Base-by-base conservation (phyloP, 805 yeast species). In the Henningerozyma blattae region DNA sequence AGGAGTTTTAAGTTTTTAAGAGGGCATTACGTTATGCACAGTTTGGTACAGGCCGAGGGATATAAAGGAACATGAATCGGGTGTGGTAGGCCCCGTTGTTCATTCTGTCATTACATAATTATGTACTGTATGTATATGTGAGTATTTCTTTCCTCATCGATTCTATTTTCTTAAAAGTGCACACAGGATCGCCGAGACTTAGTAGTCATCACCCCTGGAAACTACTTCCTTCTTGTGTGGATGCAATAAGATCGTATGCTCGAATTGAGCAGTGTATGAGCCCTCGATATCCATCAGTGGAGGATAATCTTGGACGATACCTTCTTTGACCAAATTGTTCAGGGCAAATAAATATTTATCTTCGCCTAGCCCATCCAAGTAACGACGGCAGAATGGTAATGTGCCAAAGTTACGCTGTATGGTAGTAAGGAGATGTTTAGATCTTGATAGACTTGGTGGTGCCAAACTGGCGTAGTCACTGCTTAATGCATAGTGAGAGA, bases 341-440 rank as follows among this genome's bases (percentile, higher is more conserved):
- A 91, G 69, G 5, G 94, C 95, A 46, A 83, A 65, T 37, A 89
- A 64, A 50, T 91, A 89, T 61, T 86, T 87, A 30, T 86, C 95
- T 54, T 89, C 93, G 13, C 95, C 96, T 4, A 82, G 50, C 44
- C 93, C 70, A 53, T 91, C 99, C 53, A 91, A 65, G 54, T 91
- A 91, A 48, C 99, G 70, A 47, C 96, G 78, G 64, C 98, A 91
- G 74, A 87, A 91, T 3, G 99, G 97, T 45, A 91, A 66, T 0
- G 97, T 85, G 29, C 97, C 96, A 52, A 91, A 91, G 47, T 82
- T 74, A 36, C 70, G 65, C 52, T 85, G 77, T 48, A 91, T 91
- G 10, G 76, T 67, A 32, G 66, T 62, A 41, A 85, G 61, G 43
- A 91, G 64, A 29, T 70, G 65, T 54, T 75, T 78, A 18, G 96